phyloP scores from a whole-genome alignment of 1,139 yeast species.

The Nakaseomyces glabratus region DNA sequence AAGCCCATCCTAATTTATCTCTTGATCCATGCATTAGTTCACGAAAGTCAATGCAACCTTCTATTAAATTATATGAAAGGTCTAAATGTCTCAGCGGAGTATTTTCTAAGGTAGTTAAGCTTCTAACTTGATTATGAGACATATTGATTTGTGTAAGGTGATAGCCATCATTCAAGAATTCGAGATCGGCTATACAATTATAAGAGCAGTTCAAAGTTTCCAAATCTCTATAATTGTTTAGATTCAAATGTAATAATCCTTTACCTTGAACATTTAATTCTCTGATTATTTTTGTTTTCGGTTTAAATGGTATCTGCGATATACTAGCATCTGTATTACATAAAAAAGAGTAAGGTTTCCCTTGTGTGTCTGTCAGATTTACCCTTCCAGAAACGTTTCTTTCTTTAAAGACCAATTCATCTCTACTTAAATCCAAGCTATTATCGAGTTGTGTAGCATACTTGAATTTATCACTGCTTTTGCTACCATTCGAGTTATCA shows the following conservation, averaged over 20 bases:
- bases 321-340: not conserved
- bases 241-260: not conserved
- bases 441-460: not conserved
- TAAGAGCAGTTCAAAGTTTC: conserved; percentile 19
- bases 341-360: not conserved
- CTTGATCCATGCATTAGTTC: conserved; percentile 5
- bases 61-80: conserved; percentile 19
- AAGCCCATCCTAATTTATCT: conserved; percentile 15
- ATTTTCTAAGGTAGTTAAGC: conserved; percentile 16
- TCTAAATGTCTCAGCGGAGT: conserved; percentile 16
- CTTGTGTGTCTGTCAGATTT: not conserved
- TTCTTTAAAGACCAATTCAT: not conserved
- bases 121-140: conserved; percentile 19
- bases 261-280: not conserved
- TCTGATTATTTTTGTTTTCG: not conserved
- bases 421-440: not conserved
- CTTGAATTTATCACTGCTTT: conserved; percentile 1
- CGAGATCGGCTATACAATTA: conserved; percentile 17
- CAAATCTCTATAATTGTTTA: conserved; percentile 11
- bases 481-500: not conserved
- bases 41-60: conserved; percentile 20
- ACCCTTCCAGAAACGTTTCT: not conserved
- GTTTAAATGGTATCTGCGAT: no score
- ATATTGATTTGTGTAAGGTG: conserved; percentile 20
- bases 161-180: conserved; percentile 13